These are phyloP conservation scores for Pholiota molesta DNA, from an alignment of 768 basidiomycete species.

Conservation along the genomic window DNA sequence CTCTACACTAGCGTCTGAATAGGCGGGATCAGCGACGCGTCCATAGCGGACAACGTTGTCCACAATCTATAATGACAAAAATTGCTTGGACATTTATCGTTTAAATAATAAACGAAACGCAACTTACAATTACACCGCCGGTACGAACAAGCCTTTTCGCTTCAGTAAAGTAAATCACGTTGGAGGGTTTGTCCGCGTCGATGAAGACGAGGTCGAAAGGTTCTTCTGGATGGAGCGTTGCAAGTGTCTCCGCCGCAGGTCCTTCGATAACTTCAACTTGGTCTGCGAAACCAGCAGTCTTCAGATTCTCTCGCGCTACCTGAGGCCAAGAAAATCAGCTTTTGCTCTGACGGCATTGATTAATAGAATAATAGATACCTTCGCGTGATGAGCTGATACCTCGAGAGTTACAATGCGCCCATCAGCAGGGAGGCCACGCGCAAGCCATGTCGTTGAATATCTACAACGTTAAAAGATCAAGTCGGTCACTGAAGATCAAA, in stretches of 20 bases:
- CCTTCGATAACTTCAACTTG: constrained; percentile 57
- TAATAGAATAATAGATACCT: constrained; percentile 29
- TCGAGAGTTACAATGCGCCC: constrained; percentile 54
- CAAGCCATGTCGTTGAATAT: constrained; percentile 49
- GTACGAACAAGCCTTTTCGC: constrained; percentile 61
- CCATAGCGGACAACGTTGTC: constrained; percentile 62
- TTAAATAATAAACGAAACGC: not conserved
- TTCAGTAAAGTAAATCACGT: constrained; percentile 58
- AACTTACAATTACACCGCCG: constrained; percentile 63
- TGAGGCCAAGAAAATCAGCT: constrained; percentile 19
- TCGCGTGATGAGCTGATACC: constrained; percentile 45
- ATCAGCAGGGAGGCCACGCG: constrained; percentile 48
- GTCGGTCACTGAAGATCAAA: not conserved
- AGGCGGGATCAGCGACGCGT: constrained; percentile 42
- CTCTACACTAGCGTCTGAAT: constrained; percentile 35
- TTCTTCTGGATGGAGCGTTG: constrained; percentile 39
- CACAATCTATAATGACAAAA: constrained; percentile 41
- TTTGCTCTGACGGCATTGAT: not conserved
- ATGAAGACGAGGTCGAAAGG: constrained; percentile 73
- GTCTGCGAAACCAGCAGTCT: constrained; percentile 49
- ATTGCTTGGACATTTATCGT: too few relatives aligned
- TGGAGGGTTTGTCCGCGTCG: constrained; percentile 68
- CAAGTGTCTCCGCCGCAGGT: constrained; percentile 52
- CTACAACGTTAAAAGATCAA: constrained; percentile 19
- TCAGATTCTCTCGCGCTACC: constrained; percentile 63